Percentiles rank a stretch among this genome's conserved stretches.
Evolutionary conservation across 192 early-diverging fungal genomes (phyloP).

Genomic region (Dissophora ornata): DNA sequence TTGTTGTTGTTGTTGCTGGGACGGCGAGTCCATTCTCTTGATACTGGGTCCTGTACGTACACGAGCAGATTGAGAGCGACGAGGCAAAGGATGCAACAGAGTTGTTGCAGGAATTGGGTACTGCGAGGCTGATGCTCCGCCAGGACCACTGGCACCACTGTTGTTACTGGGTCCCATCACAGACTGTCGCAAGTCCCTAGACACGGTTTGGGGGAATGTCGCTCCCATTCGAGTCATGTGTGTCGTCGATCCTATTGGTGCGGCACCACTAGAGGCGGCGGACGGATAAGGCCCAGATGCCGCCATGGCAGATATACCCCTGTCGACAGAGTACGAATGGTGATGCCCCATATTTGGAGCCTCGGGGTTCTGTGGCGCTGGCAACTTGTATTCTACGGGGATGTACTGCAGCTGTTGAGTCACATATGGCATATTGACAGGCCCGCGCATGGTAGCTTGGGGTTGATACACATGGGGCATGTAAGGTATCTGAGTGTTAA

Average conservation of each 20-base stretch:
- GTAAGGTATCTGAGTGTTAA: conserved; percentile 13
- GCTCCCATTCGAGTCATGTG: background rate
- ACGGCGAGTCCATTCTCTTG: background rate
- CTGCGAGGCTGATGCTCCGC: conserved; percentile 5
- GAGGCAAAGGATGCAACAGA: conserved; percentile 21
- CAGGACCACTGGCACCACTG: background rate
- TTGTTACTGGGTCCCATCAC: background rate
- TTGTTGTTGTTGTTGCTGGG: conserved; percentile 1
- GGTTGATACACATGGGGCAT: conserved; percentile 9
- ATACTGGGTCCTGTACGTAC: background rate
- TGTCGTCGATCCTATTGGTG: background rate
- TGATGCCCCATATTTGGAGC: conserved; percentile 24
- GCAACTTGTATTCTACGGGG: conserved; percentile 26
- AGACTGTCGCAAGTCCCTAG: too few relatives aligned
- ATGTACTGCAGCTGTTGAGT: conserved; percentile 17
- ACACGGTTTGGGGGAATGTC: background rate
- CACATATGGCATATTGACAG: conserved; percentile 1
- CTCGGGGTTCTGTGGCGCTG: conserved; percentile 11
- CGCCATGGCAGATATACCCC: conserved; percentile 10
- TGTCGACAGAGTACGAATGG: conserved; percentile 28
- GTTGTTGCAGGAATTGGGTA: conserved; percentile 40
- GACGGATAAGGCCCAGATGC: conserved; percentile 6
- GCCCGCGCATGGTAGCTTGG: background rate
- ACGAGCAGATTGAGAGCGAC: conserved; percentile 37
- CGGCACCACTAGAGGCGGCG: too few relatives aligned